phyloP scores from a whole-genome alignment of 768 basidiomycete species.

The Agrocybe pediades region DNA sequence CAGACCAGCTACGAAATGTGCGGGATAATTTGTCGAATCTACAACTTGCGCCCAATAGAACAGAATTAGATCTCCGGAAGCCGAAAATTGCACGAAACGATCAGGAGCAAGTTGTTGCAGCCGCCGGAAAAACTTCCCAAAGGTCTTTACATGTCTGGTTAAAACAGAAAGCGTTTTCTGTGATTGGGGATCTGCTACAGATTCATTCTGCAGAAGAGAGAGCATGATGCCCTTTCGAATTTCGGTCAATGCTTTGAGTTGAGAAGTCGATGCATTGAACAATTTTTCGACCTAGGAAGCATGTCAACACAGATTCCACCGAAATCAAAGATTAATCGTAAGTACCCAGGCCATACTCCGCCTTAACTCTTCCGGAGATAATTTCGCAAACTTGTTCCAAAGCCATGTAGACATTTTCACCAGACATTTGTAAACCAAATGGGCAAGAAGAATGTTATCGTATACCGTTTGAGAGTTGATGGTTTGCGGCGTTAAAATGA shows the following conservation, averaged over 20 bases:
- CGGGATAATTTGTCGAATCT: slow-evolving; percentile 59
- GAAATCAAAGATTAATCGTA: slow-evolving; percentile 7
- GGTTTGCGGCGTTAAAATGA: slow-evolving; percentile 41
- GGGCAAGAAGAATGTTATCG: slow-evolving; percentile 52
- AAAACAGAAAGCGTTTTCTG: slow-evolving; percentile 54
- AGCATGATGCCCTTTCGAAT: slow-evolving; percentile 57
- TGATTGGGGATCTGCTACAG: slow-evolving; percentile 35
- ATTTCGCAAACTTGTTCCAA: slow-evolving; percentile 56
- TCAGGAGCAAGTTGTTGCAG: slow-evolving; percentile 61
- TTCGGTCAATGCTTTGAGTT: slow-evolving; percentile 56
- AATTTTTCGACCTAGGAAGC: slow-evolving; percentile 56
- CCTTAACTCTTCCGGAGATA: slow-evolving; percentile 42
- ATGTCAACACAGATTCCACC: slow-evolving; percentile 4
- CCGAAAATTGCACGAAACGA: slow-evolving; percentile 65
- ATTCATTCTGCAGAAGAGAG: slow-evolving; percentile 37
- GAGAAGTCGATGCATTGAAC: slow-evolving; percentile 59
- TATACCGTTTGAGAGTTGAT: slow-evolving; percentile 39
- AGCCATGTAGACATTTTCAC: slow-evolving; percentile 72
- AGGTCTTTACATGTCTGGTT: slow-evolving; percentile 66
- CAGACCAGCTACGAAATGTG: slow-evolving; percentile 58
- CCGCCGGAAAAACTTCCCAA: slow-evolving; percentile 82
- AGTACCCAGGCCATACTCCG: slow-evolving; percentile 57
- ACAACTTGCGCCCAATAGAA: slow-evolving; percentile 85
- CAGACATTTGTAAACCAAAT: slow-evolving; percentile 77
- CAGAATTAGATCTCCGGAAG: slow-evolving; percentile 66